phyloP scores from a whole-genome alignment of 1,284 basidiomycete genomes.

The Ganoderma resinaceum region DNA sequence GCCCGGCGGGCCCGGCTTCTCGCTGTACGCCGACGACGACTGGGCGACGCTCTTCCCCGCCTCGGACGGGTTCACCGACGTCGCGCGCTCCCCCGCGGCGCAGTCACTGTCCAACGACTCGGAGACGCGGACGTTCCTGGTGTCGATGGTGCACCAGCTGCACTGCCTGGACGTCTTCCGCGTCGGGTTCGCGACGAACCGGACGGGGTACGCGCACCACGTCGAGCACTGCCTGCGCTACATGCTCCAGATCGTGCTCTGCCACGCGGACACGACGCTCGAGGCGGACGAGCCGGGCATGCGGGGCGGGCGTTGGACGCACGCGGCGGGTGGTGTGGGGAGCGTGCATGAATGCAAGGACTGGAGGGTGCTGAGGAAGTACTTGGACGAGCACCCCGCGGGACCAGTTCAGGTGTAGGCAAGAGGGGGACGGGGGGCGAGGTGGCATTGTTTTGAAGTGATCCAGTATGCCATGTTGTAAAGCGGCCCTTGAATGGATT shows the following conservation, averaged over 20 bases:
- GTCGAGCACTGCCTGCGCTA: constrained; percentile 49
- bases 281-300: constrained; percentile 42
- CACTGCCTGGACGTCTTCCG: constrained; percentile 38
- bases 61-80: constrained; percentile 44
- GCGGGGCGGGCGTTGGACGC: constrained; percentile 26
- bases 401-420: constrained; percentile 7
- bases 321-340: constrained; percentile 34
- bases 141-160: constrained; percentile 36
- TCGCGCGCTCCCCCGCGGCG: constrained; percentile 38
- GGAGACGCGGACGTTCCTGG: constrained; percentile 29
- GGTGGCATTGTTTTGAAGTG: not conserved
- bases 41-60: constrained; percentile 46
- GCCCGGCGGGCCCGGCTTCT: constrained; percentile 21
- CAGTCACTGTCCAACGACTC: too few species aligned
- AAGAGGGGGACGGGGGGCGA: not conserved
- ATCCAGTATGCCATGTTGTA: too few species aligned
- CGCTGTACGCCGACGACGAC: constrained; percentile 40
- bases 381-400: constrained; percentile 37
- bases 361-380: constrained; percentile 44
- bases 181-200: constrained; percentile 31
- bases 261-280: constrained; percentile 48
- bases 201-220: constrained; percentile 41
- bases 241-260: constrained; percentile 47
- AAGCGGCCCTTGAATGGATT: too few species aligned
- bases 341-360: constrained; percentile 42